These are phyloP conservation scores for Medicago ruthenica DNA, from an alignment of 306 rosid species.

Conservation along the genomic window DNA sequence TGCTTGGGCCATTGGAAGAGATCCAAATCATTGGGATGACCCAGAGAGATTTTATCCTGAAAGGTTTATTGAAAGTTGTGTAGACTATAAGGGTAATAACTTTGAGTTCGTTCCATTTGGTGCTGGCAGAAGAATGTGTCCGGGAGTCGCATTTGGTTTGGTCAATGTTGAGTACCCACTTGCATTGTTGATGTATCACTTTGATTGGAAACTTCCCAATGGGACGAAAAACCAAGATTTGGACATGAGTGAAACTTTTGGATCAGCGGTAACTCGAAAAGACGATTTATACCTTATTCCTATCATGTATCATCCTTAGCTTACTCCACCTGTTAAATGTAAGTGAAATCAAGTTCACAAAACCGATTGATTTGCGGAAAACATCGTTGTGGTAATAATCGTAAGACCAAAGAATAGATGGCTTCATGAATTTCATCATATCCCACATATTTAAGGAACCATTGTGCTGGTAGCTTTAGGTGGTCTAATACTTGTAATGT, in stretches of 20 bases:
- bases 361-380: not conserved
- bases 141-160: constrained; percentile 28
- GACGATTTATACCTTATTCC: not conserved
- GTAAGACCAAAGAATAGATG: too few species aligned
- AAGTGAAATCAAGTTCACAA: not conserved
- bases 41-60: constrained; percentile 43
- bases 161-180: constrained; percentile 27
- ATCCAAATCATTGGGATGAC: constrained; percentile 37
- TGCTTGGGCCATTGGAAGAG: constrained; percentile 54
- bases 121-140: constrained; percentile 48
- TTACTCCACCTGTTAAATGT: not conserved
- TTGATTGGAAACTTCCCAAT: constrained; percentile 45
- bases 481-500: too few species aligned
- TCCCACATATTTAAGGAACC: too few species aligned
- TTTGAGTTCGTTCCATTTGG: constrained; percentile 52
- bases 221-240: constrained; percentile 7
- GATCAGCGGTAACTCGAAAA: not conserved
- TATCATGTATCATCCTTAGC: not conserved
- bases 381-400: not conserved
- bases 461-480: too few species aligned
- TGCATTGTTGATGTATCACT: constrained; percentile 38
- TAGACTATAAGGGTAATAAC: constrained; percentile 29
- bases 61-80: constrained; percentile 27
- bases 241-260: not conserved
- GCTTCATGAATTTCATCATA: too few species aligned